Evolutionary conservation across 257 asterid species (phyloP).

Genomic region (Scutellaria galericulata): DNA sequence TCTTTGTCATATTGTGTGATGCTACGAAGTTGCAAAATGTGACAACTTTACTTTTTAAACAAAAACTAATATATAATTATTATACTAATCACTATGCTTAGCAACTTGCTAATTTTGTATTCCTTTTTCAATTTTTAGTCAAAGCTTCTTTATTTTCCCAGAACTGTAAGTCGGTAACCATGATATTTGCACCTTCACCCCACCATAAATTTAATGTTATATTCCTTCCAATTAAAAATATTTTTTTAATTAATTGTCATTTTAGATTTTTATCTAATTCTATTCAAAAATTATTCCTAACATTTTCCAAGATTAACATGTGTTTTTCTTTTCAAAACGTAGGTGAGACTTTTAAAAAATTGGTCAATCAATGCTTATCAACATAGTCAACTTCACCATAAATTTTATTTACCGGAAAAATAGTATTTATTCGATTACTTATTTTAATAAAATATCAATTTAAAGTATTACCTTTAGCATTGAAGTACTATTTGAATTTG

Average conservation of each 20-base stretch:
- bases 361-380: too few relatives aligned
- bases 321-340: too few relatives aligned
- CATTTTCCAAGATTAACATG: too few relatives aligned
- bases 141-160: conserved; percentile 25
- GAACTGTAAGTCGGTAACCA: background rate
- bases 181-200: conserved; percentile 14
- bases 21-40: conserved; percentile 31
- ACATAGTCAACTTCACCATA: too few relatives aligned
- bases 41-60: conserved; percentile 33
- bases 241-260: background rate
- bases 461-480: too few relatives aligned
- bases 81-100: conserved; percentile 21
- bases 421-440: too few relatives aligned
- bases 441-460: too few relatives aligned
- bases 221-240: too few relatives aligned
- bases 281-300: too few relatives aligned
- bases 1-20: conserved; percentile 40
- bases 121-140: conserved; percentile 26
- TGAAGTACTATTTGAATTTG: too few relatives aligned
- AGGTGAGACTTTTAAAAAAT: too few relatives aligned
- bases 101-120: conserved; percentile 37
- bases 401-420: too few relatives aligned
- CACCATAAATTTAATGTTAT: background rate
- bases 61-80: background rate
- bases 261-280: background rate